Evolutionary conservation across 192 early-diverging fungal genomes (phyloP).

Genomic region (Mortierella alpina): DNA sequence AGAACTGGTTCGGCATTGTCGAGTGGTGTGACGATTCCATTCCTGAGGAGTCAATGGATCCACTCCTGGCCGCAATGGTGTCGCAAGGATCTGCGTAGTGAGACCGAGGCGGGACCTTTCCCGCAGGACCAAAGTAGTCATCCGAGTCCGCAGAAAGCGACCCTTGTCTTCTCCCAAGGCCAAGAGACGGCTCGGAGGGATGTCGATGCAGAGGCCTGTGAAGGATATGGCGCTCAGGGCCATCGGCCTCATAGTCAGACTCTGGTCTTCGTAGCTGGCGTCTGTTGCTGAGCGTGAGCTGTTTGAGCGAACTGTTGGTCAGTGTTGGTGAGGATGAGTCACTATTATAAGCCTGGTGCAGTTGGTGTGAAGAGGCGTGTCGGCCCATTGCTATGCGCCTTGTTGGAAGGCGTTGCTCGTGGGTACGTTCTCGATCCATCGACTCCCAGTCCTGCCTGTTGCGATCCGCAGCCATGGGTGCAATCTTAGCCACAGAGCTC

Average conservation of each 20-base stretch:
- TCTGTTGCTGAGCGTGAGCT: not conserved
- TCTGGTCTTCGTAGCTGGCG: constrained; percentile 8
- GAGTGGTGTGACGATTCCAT: not conserved
- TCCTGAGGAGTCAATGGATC: constrained; percentile 1
- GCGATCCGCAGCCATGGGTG: not conserved
- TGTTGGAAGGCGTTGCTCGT: not conserved
- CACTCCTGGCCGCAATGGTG: not conserved
- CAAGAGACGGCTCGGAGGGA: constrained; percentile 20
- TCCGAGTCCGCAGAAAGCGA: constrained; percentile 22
- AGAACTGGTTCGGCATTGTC: too few relatives aligned
- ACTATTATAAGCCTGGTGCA: not conserved
- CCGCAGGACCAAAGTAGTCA: constrained; percentile 3
- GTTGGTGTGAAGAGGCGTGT: not conserved
- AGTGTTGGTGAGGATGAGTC: not conserved
- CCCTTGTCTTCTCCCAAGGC: constrained; percentile 4
- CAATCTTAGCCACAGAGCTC: too few relatives aligned
- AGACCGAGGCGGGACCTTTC: not conserved
- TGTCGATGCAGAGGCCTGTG: constrained; percentile 10
- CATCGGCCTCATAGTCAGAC: constrained; percentile 10
- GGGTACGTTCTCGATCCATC: constrained; percentile 6
- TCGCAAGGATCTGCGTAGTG: not conserved
- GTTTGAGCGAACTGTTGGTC: not conserved
- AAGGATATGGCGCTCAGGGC: not conserved
- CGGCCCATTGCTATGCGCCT: not conserved
- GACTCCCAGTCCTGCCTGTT: constrained; percentile 6